Percentiles rank a stretch among this genome's conserved stretches.
Evolutionary conservation across 768 basidiomycete species (phyloP).

Genomic region (Boletus huronensis): DNA sequence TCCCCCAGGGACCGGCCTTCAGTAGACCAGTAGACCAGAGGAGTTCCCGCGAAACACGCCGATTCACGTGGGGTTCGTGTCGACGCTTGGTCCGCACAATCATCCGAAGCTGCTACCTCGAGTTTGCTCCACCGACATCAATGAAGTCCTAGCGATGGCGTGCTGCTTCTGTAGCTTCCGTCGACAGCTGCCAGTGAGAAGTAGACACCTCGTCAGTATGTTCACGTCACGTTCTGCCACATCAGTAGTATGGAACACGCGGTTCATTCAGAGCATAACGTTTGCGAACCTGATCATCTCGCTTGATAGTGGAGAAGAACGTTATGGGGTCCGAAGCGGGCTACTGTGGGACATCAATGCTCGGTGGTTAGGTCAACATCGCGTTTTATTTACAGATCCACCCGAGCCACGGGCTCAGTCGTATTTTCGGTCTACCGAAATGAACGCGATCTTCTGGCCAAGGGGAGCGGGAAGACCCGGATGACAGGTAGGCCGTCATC

Average conservation of each 20-base stretch:
- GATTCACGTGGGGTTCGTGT: neutral
- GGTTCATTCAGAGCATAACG: conserved; percentile 1
- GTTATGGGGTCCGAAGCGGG: conserved; percentile 23
- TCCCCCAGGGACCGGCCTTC: neutral
- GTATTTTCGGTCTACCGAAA: conserved; percentile 3
- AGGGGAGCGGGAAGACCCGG: conserved; percentile 1
- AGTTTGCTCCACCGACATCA: neutral
- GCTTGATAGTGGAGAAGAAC: conserved; percentile 22
- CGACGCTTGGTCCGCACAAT: conserved; percentile 5
- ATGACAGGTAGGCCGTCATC: neutral
- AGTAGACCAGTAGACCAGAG: neutral
- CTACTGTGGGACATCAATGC: conserved; percentile 9
- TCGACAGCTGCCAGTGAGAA: neutral
- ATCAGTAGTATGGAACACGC: conserved; percentile 7
- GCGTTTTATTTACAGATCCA: conserved; percentile 4
- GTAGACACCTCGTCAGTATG: neutral
- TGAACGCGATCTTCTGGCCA: neutral
- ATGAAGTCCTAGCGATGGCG: neutral
- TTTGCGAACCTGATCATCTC: conserved; percentile 14
- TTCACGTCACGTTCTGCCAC: conserved; percentile 2
- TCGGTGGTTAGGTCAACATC: neutral
- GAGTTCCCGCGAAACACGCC: conserved; percentile 16
- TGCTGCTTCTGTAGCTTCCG: conserved; percentile 3
- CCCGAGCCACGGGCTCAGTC: conserved; percentile 1
- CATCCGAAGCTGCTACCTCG: neutral